These are phyloP conservation scores for Saccharomyces pastorianus DNA, from an alignment of 1,139 yeast genomes.

Conservation along the genomic window DNA sequence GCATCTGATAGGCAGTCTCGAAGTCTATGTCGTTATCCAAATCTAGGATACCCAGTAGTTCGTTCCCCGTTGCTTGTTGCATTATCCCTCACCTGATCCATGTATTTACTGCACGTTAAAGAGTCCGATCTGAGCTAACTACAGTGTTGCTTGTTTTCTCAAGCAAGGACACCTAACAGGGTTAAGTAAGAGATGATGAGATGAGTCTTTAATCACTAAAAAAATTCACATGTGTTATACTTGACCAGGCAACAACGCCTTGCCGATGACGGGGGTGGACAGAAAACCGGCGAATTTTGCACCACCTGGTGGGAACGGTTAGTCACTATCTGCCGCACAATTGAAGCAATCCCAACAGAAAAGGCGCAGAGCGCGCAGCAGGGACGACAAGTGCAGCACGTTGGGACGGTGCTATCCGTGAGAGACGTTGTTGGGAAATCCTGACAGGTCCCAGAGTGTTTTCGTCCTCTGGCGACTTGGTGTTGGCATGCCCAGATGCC, in stretches of 20 bases:
- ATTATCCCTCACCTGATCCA: neutral
- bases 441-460: neutral
- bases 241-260: neutral
- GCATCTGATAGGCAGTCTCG: slow-evolving; percentile 31
- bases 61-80: slow-evolving; percentile 2
- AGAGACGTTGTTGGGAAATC: neutral
- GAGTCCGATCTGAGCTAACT: neutral
- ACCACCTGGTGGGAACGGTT: neutral
- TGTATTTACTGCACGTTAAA: slow-evolving; percentile 4
- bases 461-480: neutral
- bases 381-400: neutral
- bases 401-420: neutral
- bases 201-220: neutral
- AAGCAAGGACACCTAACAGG: neutral
- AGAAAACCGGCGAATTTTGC: neutral
- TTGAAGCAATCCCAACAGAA: neutral
- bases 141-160: neutral
- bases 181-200: neutral
- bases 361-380: neutral
- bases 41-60: slow-evolving; percentile 19
- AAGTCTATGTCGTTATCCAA: slow-evolving; percentile 29
- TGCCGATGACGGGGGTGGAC: neutral
- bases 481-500: no score
- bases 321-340: neutral
- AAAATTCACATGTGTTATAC: neutral